Evolutionary conservation across 495 filamentous ascomycete species (phyloP).

Genomic region (Rusavskia elegans): DNA sequence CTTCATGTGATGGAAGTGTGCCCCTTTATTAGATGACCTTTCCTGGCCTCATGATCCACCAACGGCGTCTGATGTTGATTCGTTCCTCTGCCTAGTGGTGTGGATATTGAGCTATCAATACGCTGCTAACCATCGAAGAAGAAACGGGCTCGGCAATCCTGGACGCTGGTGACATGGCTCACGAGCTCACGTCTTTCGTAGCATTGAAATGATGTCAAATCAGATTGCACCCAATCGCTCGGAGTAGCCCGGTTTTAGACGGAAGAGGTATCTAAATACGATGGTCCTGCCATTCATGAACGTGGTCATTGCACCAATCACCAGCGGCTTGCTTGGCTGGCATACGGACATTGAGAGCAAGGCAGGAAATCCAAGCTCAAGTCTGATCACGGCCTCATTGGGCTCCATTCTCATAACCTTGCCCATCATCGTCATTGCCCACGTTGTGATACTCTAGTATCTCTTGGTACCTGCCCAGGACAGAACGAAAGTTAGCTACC

Average conservation of each 20-base stretch:
- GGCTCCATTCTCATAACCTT: conserved; percentile 20
- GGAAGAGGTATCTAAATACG: not conserved
- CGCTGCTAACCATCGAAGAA: too few species aligned
- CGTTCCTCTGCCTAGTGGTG: too few species aligned
- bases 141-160: too few species aligned
- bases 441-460: conserved; percentile 98
- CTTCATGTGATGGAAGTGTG: too few species aligned
- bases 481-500: conserved; percentile 17
- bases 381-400: conserved; percentile 2
- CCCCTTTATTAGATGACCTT: too few species aligned
- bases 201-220: not conserved
- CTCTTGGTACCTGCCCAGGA: conserved; percentile 74
- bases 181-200: not conserved
- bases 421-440: conserved; percentile 32
- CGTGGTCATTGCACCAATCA: not conserved
- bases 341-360: too few species aligned
- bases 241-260: not conserved
- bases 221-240: not conserved
- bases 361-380: too few species aligned
- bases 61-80: too few species aligned
- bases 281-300: not conserved
- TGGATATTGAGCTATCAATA: too few species aligned
- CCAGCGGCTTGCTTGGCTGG: not conserved
- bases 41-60: too few species aligned
- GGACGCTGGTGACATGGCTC: not conserved